These are phyloP conservation scores for Tetrapyrgos nigripes DNA, from an alignment of 1,284 basidiomycete genomes.

Conservation along the genomic window DNA sequence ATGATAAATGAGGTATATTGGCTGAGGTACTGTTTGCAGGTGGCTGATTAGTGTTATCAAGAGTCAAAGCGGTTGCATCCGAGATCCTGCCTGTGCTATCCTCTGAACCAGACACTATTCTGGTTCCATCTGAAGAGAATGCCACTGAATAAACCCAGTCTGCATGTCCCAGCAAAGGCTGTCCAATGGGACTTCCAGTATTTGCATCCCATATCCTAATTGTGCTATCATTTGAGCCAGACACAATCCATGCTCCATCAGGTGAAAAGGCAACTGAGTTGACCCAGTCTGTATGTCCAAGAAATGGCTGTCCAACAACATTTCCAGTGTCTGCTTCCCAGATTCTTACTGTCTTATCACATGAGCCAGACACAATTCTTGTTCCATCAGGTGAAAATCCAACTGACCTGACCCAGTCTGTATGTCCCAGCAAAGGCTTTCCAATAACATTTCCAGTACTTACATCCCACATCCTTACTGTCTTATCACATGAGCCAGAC, in stretches of 20 bases:
- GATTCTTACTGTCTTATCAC: too few relatives aligned
- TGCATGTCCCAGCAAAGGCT: too few relatives aligned
- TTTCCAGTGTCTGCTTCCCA: constrained; percentile 10
- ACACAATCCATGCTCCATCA: too few relatives aligned
- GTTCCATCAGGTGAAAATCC: constrained; percentile 2
- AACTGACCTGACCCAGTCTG: background rate
- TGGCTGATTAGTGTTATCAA: constrained; percentile 2
- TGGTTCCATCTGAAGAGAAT: too few relatives aligned
- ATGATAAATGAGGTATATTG: too few relatives aligned
- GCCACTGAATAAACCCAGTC: too few relatives aligned
- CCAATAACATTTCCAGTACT: too few relatives aligned
- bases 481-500: too few relatives aligned
- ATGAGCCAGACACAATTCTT: constrained; percentile 10
- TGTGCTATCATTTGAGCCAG: too few relatives aligned
- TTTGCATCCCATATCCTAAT: constrained; percentile 12
- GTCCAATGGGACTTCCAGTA: too few relatives aligned
- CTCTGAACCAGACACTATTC: constrained; percentile 19
- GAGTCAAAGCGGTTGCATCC: constrained; percentile 16
- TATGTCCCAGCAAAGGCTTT: background rate
- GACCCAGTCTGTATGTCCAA: background rate
- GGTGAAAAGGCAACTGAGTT: constrained; percentile 3
- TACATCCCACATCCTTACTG: too few relatives aligned
- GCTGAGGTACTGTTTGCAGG: constrained; percentile 14
- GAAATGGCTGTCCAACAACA: background rate
- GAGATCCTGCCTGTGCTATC: constrained; percentile 18